A percentile compares a stretch with the other conserved stretches of the same genome.
These are phyloP conservation scores for Forsythia suspensa DNA, from an alignment of 257 asterid species.

Conservation along the genomic window DNA sequence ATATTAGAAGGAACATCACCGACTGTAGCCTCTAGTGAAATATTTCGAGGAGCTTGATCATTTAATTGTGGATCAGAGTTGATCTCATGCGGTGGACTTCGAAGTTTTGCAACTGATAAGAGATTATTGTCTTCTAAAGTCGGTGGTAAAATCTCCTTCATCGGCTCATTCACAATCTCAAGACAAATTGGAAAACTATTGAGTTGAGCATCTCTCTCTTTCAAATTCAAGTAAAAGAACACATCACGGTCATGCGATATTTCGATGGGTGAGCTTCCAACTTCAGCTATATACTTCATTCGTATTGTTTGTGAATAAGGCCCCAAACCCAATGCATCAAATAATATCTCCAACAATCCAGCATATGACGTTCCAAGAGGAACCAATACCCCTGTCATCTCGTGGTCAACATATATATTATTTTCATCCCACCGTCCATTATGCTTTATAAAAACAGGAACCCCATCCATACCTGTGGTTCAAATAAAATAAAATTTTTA, in stretches of 20 bases:
- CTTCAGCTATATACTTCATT: slow-evolving; percentile 1
- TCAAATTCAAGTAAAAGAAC: not conserved
- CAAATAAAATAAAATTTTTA: not conserved
- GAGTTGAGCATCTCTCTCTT: slow-evolving; percentile 2
- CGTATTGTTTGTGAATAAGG: not conserved
- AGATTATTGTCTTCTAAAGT: not conserved
- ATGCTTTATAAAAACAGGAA: not conserved
- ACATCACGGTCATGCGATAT: not conserved
- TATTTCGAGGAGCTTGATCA: not conserved
- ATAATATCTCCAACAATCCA: not conserved
- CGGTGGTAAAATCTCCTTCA: not conserved
- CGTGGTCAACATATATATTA: not conserved
- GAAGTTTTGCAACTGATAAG: not conserved
- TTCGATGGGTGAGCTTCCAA: not conserved
- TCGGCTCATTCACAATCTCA: not conserved
- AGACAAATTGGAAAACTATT: slow-evolving; percentile 1
- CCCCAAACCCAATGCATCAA: not conserved
- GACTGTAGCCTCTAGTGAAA: not conserved
- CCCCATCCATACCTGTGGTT: not conserved
- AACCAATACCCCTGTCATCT: slow-evolving; percentile 5
- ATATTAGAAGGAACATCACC: not conserved
- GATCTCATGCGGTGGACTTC: not conserved
- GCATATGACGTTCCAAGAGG: slow-evolving; percentile 1
- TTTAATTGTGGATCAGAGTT: not conserved
- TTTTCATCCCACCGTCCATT: not conserved